A percentile compares a stretch with the other conserved stretches of the same genome.
These are phyloP conservation scores for Ascochyta koolunga DNA, from an alignment of 2,329 filamentous ascomycete genomes.

Conservation along the genomic window DNA sequence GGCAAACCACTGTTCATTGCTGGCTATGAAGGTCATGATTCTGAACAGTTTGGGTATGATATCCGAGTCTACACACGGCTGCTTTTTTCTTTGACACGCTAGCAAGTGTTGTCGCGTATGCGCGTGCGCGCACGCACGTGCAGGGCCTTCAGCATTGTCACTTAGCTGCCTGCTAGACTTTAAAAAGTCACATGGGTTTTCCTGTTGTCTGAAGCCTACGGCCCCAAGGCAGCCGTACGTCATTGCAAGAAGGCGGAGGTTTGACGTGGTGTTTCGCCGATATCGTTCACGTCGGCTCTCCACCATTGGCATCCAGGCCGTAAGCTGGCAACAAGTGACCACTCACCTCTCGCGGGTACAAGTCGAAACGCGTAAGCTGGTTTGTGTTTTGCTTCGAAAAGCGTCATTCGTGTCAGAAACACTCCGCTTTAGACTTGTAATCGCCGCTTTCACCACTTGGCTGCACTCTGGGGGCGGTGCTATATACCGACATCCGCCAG, in stretches of 20 bases:
- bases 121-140: constrained; percentile 4
- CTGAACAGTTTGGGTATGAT: not conserved
- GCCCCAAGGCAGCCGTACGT: not conserved
- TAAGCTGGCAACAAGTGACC: constrained; percentile 18
- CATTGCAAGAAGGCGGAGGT: constrained; percentile 23
- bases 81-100: not conserved
- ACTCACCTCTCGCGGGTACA: constrained; percentile 15
- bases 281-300: constrained; percentile 40
- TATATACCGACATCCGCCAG: not conserved
- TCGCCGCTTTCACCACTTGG: constrained; percentile 14
- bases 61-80: constrained; percentile 10
- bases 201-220: not conserved
- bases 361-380: constrained; percentile 34
- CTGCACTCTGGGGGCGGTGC: constrained; percentile 9
- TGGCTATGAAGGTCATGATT: not conserved
- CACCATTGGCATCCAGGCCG: constrained; percentile 23
- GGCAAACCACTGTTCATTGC: constrained; percentile 1
- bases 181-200: not conserved
- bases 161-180: not conserved
- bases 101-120: not conserved
- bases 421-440: constrained; percentile 8
- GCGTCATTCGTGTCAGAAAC: constrained; percentile 23
- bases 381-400: constrained; percentile 13
- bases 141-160: not conserved
- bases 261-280: constrained; percentile 33